A percentile compares a stretch with the other conserved stretches of the same genome.
phyloP scores from a whole-genome alignment of 495 filamentous ascomycete genomes.

The Letharia lupina region DNA sequence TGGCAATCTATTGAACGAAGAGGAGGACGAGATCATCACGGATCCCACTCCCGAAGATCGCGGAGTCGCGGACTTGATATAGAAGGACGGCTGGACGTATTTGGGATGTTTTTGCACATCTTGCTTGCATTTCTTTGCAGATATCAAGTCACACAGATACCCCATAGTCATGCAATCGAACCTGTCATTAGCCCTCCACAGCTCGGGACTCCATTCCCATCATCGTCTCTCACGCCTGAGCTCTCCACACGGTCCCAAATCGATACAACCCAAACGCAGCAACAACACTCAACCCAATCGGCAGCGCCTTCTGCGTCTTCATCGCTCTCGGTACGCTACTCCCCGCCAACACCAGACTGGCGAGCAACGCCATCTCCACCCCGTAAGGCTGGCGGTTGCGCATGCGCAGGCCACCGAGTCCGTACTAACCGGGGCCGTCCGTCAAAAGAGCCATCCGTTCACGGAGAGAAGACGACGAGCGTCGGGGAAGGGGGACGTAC shows the following conservation, averaged over 20 bases:
- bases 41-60: slow-evolving; percentile 37
- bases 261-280: slow-evolving; percentile 57
- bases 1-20: slow-evolving; percentile 67
- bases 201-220: not conserved
- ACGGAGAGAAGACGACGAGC: not conserved
- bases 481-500: slow-evolving; percentile 23
- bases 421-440: slow-evolving; percentile 41
- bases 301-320: slow-evolving; percentile 67
- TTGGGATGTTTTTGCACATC: not conserved
- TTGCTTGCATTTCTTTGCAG: not conserved
- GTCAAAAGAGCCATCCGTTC: not conserved
- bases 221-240: slow-evolving; percentile 11
- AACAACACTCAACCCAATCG: slow-evolving; percentile 59
- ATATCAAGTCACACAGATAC: not conserved
- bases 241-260: slow-evolving; percentile 49
- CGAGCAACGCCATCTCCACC: slow-evolving; percentile 66
- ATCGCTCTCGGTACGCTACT: slow-evolving; percentile 78
- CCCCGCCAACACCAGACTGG: slow-evolving; percentile 72
- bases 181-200: not conserved
- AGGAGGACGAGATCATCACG: slow-evolving; percentile 49
- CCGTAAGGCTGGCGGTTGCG: slow-evolving; percentile 58
- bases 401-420: slow-evolving; percentile 61
- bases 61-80: slow-evolving; percentile 3
- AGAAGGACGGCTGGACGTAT: not conserved
- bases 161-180: not conserved